These are phyloP conservation scores for Eucalyptus globulus DNA, from an alignment of 345 rosid genomes.

Conservation along the genomic window DNA sequence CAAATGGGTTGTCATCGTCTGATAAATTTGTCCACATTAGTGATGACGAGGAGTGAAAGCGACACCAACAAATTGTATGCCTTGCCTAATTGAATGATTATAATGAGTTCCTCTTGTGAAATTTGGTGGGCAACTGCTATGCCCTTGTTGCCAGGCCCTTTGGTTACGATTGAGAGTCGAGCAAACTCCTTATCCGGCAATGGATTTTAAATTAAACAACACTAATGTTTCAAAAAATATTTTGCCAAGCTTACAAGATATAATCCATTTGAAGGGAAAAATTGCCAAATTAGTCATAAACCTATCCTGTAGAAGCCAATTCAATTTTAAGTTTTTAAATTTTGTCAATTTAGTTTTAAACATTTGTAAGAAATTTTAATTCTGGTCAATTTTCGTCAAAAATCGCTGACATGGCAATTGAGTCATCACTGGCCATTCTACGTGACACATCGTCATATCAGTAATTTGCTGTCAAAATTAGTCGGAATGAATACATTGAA, in stretches of 20 bases:
- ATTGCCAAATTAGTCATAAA: neutral
- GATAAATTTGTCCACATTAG: neutral
- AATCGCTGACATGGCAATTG: rapidly evolving
- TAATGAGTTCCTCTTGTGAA: neutral
- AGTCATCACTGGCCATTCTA: neutral
- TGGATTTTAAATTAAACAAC: neutral
- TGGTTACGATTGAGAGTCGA: neutral
- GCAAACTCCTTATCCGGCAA: neutral
- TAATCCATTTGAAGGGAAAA: neutral
- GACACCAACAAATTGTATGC: neutral
- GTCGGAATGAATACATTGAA: too few relatives aligned
- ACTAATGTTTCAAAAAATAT: neutral
- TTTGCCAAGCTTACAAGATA: neutral
- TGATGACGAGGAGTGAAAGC: neutral
- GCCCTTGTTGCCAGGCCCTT: neutral
- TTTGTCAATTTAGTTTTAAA: neutral
- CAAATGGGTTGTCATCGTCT: neutral
- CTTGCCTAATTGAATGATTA: neutral
- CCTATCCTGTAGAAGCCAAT: rapidly evolving
- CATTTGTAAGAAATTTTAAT: neutral
- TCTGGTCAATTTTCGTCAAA: neutral
- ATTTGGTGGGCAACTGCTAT: neutral
- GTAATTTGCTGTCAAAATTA: neutral
- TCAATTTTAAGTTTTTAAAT: neutral
- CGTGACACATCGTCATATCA: neutral